These are phyloP conservation scores for Fusarium agapanthi DNA, from an alignment of 2,329 filamentous ascomycete species.

Conservation along the genomic window DNA sequence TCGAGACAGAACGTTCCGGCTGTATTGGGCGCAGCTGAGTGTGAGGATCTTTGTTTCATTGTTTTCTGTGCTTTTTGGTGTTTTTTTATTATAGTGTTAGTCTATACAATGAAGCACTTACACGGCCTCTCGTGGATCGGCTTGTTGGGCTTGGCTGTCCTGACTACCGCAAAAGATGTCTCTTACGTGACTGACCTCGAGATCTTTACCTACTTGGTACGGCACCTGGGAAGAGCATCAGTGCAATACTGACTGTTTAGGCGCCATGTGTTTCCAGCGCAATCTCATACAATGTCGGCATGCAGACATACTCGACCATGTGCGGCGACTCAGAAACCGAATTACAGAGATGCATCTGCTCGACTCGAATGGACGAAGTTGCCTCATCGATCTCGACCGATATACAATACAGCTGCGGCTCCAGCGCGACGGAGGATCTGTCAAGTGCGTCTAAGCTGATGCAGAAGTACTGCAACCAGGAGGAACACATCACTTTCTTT, in stretches of 20 bases:
- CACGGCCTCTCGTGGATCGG: slow-evolving; percentile 18
- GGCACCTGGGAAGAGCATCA: neutral
- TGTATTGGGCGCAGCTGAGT: slow-evolving; percentile 2
- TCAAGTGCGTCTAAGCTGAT: slow-evolving; percentile 57
- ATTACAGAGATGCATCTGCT: slow-evolving; percentile 63
- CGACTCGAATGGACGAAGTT: slow-evolving; percentile 52
- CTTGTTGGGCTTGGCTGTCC: slow-evolving; percentile 5
- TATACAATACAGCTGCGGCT: slow-evolving; percentile 55
- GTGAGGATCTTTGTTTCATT: neutral
- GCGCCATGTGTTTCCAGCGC: slow-evolving; percentile 60
- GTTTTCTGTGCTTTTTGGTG: neutral
- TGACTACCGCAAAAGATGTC: slow-evolving; percentile 38
- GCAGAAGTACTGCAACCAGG: slow-evolving; percentile 60
- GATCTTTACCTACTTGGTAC: slow-evolving; percentile 54
- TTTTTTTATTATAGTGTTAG: neutral
- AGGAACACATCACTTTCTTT: slow-evolving; percentile 49
- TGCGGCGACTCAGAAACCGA: slow-evolving; percentile 56
- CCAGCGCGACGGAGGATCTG: slow-evolving; percentile 57
- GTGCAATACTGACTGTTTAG: slow-evolving; percentile 42
- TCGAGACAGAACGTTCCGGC: slow-evolving; percentile 4
- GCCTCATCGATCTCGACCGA: slow-evolving; percentile 50
- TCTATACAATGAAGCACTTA: slow-evolving; percentile 34
- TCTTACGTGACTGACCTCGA: slow-evolving; percentile 57
- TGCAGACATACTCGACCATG: slow-evolving; percentile 50
- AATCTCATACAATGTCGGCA: slow-evolving; percentile 54